Percentiles rank a stretch among this genome's conserved stretches.
Conservation (phyloP, 164 flowering plant genomes). For the Kalanchoe fedtschenkoi region DNA sequence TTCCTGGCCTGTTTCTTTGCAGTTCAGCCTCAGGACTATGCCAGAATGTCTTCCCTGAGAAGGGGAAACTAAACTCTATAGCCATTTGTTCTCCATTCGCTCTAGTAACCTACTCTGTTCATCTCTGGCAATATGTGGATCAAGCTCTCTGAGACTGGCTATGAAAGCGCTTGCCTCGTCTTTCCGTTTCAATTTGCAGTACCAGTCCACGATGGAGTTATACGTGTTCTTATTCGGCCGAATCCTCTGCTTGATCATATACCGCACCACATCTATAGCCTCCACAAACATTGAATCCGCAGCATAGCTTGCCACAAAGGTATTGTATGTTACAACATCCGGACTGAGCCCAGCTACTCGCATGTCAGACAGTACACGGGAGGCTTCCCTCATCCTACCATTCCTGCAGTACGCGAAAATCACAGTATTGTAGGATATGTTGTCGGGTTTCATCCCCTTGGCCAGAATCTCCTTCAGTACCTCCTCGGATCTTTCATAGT, state of each 20-base stretch:
- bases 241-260: conserved; percentile 72
- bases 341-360: conserved; percentile 46
- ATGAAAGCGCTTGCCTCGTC: conserved; percentile 61
- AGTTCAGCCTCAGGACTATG: not conserved
- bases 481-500: conserved; percentile 56
- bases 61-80: conserved; percentile 9
- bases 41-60: not conserved
- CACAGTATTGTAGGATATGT: conserved; percentile 69
- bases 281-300: conserved; percentile 73
- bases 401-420: conserved; percentile 70
- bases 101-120: conserved; percentile 39
- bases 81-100: conserved; percentile 35
- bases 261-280: conserved; percentile 60
- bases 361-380: conserved; percentile 63
- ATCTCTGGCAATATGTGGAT: conserved; percentile 45
- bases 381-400: conserved; percentile 71
- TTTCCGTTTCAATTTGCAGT: conserved; percentile 50
- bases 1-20: not conserved
- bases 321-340: conserved; percentile 74
- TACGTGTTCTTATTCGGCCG: conserved; percentile 69
- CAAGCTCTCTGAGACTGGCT: conserved; percentile 43
- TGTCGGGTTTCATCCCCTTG: conserved; percentile 61
- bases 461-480: conserved; percentile 47
- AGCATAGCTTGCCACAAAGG: conserved; percentile 70
- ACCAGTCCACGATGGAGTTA: conserved; percentile 79